These are phyloP conservation scores for Trichoderma brevicompactum DNA, from an alignment of 2,329 filamentous ascomycete genomes.

Conservation along the genomic window DNA sequence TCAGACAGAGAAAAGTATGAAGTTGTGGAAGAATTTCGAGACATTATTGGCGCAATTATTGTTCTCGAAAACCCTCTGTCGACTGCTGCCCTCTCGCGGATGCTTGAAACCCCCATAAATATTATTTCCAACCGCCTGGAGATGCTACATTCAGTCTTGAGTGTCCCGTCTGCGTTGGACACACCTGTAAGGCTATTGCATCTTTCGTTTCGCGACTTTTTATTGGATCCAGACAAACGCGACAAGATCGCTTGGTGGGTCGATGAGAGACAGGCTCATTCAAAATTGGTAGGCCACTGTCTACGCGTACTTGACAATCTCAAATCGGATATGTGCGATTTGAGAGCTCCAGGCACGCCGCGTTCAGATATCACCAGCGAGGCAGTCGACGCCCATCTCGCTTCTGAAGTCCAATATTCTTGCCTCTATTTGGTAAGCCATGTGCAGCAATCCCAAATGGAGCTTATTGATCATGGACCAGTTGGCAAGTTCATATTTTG, in stretches of 20 bases:
- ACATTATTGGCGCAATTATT: background rate
- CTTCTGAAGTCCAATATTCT: background rate
- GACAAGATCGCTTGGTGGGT: background rate
- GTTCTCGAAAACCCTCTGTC: background rate
- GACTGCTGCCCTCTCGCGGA: background rate
- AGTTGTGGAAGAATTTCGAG: background rate
- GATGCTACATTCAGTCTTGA: background rate
- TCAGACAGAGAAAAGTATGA: background rate
- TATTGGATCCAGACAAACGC: background rate
- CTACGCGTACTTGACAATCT: background rate
- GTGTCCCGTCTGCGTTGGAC: background rate
- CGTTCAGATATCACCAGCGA: background rate
- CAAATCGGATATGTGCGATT: background rate
- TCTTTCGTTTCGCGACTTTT: slow-evolving; percentile 1
- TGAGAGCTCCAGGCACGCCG: background rate
- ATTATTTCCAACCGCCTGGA: background rate
- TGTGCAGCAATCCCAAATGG: background rate
- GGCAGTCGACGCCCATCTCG: background rate
- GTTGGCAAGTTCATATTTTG: background rate
- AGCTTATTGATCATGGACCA: background rate
- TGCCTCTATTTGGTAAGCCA: slow-evolving; percentile 3
- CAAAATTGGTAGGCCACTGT: background rate
- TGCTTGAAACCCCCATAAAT: background rate
- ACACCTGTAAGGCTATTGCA: background rate
- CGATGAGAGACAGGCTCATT: background rate